phyloP scores from a whole-genome alignment of 176 grass and related monocot species.

The Panicum miliaceum region DNA sequence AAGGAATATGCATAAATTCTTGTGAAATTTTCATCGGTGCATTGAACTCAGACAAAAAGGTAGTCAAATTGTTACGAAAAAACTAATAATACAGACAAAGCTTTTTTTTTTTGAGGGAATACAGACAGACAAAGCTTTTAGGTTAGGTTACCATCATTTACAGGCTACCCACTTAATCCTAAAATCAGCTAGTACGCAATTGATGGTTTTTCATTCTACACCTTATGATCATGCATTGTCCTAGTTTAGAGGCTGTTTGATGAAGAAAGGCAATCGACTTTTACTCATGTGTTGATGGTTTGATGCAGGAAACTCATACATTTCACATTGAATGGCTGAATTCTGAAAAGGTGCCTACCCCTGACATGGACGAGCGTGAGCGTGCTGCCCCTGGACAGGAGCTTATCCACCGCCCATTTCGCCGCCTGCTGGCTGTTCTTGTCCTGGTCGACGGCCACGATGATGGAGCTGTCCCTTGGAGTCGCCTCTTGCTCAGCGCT shows the following conservation, averaged over 20 bases:
- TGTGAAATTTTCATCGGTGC: neutral
- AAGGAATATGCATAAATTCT: neutral
- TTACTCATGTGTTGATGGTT: neutral
- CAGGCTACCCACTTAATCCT: too few species aligned
- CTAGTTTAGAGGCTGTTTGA: slow-evolving; percentile 6
- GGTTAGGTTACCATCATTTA: neutral
- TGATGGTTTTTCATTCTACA: neutral
- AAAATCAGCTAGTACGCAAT: neutral
- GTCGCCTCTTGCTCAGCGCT: slow-evolving; percentile 25
- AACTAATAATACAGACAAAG: neutral
- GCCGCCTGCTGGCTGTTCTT: slow-evolving; percentile 87
- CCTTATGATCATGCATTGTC: neutral
- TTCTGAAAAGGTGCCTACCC: slow-evolving; percentile 42
- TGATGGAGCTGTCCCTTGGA: slow-evolving; percentile 37
- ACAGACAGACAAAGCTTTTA: neutral
- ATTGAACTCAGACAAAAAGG: neutral
- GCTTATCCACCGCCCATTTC: slow-evolving; percentile 79
- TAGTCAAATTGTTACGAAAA: neutral
- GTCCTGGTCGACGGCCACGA: slow-evolving; percentile 73
- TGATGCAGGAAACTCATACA: neutral
- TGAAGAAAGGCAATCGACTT: neutral
- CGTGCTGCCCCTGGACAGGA: slow-evolving; percentile 56
- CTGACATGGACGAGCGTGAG: slow-evolving; percentile 76
- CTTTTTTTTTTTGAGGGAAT: too few species aligned
- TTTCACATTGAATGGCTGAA: slow-evolving; percentile 4